These are phyloP conservation scores for Argentina anserina DNA, from an alignment of 306 rosid genomes.

Conservation along the genomic window DNA sequence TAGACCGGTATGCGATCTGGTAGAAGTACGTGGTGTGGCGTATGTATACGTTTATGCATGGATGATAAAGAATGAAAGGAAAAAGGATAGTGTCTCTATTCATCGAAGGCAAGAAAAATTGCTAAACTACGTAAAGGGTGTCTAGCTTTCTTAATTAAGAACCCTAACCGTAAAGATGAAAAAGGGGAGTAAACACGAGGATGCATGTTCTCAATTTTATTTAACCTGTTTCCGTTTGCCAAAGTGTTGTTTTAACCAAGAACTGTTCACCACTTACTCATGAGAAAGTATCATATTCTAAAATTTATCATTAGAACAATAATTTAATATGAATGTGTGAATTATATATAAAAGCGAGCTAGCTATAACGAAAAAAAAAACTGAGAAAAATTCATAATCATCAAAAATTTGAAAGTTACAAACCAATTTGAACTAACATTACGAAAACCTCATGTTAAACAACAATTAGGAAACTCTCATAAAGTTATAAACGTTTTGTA, in stretches of 20 bases:
- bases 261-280: no score
- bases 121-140: conserved; percentile 1
- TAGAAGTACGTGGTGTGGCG: not conserved
- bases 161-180: not conserved
- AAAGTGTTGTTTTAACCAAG: not conserved
- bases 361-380: no score
- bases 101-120: conserved; percentile 4
- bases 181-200: not conserved
- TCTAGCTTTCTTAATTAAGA: not conserved
- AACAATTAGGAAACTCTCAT: no score
- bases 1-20: not conserved
- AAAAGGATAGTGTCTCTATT: not conserved
- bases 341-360: no score
- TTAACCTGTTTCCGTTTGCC: not conserved
- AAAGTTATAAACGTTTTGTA: no score
- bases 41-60: not conserved
- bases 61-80: not conserved
- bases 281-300: no score
- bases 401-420: no score
- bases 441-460: no score
- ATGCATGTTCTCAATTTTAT: not conserved
- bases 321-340: no score
- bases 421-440: no score
- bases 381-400: no score
- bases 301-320: no score